Evolutionary conservation across 2,329 filamentous ascomycete species (phyloP), one percentile per base, ranked within the genome.

Genomic region (Chrysosporium keratinophilum): DNA sequence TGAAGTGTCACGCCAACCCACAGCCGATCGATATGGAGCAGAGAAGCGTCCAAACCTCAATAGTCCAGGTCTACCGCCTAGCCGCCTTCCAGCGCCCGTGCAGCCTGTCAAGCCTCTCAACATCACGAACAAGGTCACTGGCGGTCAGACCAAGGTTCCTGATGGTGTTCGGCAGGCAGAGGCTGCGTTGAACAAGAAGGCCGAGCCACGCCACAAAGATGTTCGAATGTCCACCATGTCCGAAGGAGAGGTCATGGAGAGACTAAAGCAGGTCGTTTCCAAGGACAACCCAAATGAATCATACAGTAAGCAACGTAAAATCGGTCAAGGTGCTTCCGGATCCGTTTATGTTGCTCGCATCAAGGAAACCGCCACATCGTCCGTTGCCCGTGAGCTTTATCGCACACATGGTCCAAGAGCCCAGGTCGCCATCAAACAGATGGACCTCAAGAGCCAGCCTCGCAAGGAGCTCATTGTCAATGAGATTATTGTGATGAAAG

Each of bases 401-500:
- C 82, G 86, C 41, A 82, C 84, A 60, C 85, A 94, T 65, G 90
- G 89, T 11, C 77, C 81, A 49, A 82, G 87, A 59, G 88, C 88
- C 48, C 88, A 96, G 68, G 93, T 98, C 58, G 93, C 93, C 41
- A 98, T 98, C 68, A 98, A 98, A 76, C 93, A 98, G 74, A 98
- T 98, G 93, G 93, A 98, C 73, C 80, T 98, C 54, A 88, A 91
- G 49, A 93, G 95, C 67, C 93, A 98, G 71, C 93, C 93, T 46
- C 81, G 93, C 56, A 98, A 98, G 77, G 93, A 98, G 72, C 76
- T 98, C 65, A 98, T 98, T 65, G 93, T 98, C 51, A 98, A 98
- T 70, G 93, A 98, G 67, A 98, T 98, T 66, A 94, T 98, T 75
- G 93, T 98, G 56, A 98, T 98, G 93, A 96, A 97, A 75, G 93